Evolutionary conservation across 345 rosid genomes (phyloP).

Genomic region (Hypericum androsaemum): DNA sequence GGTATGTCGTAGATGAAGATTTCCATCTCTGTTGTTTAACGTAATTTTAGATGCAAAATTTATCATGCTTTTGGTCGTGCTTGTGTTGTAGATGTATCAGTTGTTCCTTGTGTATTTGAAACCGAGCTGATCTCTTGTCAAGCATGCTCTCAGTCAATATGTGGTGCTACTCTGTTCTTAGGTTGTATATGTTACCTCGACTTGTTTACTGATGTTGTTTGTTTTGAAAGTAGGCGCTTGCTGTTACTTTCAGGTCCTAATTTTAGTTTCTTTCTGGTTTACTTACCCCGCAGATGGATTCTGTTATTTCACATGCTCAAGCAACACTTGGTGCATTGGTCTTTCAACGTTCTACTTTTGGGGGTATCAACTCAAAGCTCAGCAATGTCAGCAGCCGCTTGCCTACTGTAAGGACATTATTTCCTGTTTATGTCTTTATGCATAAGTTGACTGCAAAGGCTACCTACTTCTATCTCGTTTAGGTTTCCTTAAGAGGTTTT

Average conservation of each 20-base stretch:
- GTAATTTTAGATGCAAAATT: not conserved
- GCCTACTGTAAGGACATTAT: constrained; percentile 52
- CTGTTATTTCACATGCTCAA: constrained; percentile 92
- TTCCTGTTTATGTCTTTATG: constrained; percentile 2
- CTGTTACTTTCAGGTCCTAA: not conserved
- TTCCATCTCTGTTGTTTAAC: not conserved
- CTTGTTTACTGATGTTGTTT: no score
- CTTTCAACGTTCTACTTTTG: constrained; percentile 83
- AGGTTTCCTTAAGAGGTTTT: no score
- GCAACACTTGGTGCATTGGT: constrained; percentile 80
- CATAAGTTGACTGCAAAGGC: not conserved
- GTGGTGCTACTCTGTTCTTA: no score
- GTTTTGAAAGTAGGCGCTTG: not conserved
- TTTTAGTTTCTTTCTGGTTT: constrained; percentile 8
- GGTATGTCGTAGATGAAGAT: constrained; percentile 25
- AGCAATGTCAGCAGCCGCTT: constrained; percentile 85
- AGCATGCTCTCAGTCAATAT: no score
- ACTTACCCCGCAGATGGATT: constrained; percentile 62
- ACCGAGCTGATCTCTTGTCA: no score
- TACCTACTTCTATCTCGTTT: not conserved
- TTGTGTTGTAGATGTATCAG: no score
- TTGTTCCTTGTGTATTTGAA: no score
- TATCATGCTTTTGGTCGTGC: no score
- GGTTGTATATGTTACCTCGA: no score
- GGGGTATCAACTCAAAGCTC: constrained; percentile 90